phyloP scores from a whole-genome alignment of 139 green algal genomes.

The Yamagishiella unicocca region DNA sequence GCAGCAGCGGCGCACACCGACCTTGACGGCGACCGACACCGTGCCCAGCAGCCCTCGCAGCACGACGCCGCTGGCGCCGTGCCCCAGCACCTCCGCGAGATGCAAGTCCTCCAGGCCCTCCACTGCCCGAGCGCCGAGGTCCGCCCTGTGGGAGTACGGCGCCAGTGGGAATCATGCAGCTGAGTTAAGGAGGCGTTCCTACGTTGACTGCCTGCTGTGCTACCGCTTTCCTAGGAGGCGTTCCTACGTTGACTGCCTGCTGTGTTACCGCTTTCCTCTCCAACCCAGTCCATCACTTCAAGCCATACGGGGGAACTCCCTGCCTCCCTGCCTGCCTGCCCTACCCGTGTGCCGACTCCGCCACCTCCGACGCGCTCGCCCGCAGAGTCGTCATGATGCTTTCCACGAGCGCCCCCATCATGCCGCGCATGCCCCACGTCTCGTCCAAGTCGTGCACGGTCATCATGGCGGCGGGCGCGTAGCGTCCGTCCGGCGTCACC shows the following conservation, averaged over 20 bases:
- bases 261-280: too few species aligned
- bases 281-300: too few species aligned
- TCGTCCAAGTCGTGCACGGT: constrained; percentile 6
- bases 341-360: too few species aligned
- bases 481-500: neutral
- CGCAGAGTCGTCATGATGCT: constrained; percentile 4
- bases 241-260: too few species aligned
- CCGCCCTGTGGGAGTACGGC: neutral
- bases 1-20: too few species aligned
- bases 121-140: neutral
- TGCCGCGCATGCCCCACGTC: constrained; percentile 8
- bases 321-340: too few species aligned
- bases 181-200: too few species aligned
- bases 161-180: too few species aligned
- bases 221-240: too few species aligned
- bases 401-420: constrained; percentile 27
- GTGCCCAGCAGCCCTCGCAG: constrained; percentile 2
- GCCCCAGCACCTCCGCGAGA: neutral
- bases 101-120: constrained; percentile 15
- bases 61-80: constrained; percentile 9
- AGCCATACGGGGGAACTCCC: too few species aligned
- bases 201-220: too few species aligned
- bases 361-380: neutral
- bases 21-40: constrained; percentile 8
- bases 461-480: neutral